phyloP scores from a whole-genome alignment of 306 rosid genomes.

The Medicago ruthenica region DNA sequence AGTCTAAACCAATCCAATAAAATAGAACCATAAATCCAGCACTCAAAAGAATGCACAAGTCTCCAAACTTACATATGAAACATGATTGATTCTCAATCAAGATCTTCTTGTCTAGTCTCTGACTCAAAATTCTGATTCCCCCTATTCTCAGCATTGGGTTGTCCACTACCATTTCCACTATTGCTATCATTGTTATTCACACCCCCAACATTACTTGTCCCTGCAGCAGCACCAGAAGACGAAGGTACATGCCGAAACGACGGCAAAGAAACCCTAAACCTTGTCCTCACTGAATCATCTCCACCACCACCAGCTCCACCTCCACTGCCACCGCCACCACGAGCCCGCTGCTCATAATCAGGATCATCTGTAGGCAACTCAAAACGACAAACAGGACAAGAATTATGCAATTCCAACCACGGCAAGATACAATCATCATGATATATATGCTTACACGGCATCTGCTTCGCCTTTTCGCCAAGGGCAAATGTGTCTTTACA shows the following conservation, averaged over 20 bases:
- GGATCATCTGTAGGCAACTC: conserved; percentile 92
- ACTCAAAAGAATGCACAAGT: conserved; percentile 23
- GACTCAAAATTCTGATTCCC: conserved; percentile 71
- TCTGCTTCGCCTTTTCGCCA: conserved; percentile 71
- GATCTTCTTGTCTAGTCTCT: conserved; percentile 93
- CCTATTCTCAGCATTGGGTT: conserved; percentile 62
- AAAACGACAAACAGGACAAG: conserved; percentile 92
- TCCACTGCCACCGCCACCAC: neutral
- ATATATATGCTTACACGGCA: conserved; percentile 92
- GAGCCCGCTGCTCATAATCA: conserved; percentile 74
- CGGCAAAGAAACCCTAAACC: conserved; percentile 77
- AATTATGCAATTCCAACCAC: conserved; percentile 87
- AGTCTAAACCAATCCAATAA: conserved; percentile 9
- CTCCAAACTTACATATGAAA: conserved; percentile 50
- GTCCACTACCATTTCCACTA: conserved; percentile 54
- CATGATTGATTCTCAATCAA: conserved; percentile 64
- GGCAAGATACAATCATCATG: conserved; percentile 83
- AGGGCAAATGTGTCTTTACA: conserved; percentile 84
- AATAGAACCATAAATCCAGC: conserved; percentile 33
- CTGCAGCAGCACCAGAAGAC: conserved; percentile 56
- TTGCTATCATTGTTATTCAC: conserved; percentile 30
- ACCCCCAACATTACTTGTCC: conserved; percentile 70
- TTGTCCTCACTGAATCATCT: conserved; percentile 53
- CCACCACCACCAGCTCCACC: conserved; percentile 23
- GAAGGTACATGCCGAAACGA: conserved; percentile 51